Evolutionary conservation across 495 filamentous ascomycete genomes (phyloP).

Genomic region (Penicillium coffeae): DNA sequence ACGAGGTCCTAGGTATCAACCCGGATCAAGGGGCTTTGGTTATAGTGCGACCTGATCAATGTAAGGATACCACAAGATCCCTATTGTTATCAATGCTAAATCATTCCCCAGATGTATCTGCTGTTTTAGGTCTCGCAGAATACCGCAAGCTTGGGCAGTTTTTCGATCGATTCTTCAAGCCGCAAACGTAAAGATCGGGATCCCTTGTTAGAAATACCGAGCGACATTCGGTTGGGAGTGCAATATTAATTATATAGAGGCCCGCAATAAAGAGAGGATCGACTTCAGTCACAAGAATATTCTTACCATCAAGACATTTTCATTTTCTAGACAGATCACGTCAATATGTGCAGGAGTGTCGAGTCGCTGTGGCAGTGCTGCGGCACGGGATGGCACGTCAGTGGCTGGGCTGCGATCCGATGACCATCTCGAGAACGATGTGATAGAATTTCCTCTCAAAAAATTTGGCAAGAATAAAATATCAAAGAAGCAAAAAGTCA

Average conservation of each 20-base stretch:
- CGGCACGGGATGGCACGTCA: constrained; percentile 4
- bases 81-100: not conserved
- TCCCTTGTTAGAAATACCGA: too few relatives aligned
- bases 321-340: too few relatives aligned
- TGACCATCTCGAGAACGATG: too few relatives aligned
- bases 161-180: constrained; percentile 36
- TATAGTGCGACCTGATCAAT: constrained; percentile 66
- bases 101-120: constrained; percentile 30
- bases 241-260: too few relatives aligned
- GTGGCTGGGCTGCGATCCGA: not conserved
- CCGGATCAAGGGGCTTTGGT: constrained; percentile 51
- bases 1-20: constrained; percentile 57
- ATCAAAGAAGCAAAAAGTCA: not conserved
- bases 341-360: too few relatives aligned
- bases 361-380: too few relatives aligned
- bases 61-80: constrained; percentile 33
- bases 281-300: too few relatives aligned
- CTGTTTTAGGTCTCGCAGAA: constrained; percentile 31
- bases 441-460: too few relatives aligned
- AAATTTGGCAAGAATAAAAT: not conserved
- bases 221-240: too few relatives aligned
- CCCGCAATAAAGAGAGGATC: too few relatives aligned
- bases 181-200: constrained; percentile 17
- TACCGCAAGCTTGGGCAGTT: constrained; percentile 35
- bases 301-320: too few relatives aligned